Evolutionary conservation across 1,139 yeast genomes (phyloP), one percentile per base, ranked within the genome.

Genomic region (Magnusiomyces sp.): DNA sequence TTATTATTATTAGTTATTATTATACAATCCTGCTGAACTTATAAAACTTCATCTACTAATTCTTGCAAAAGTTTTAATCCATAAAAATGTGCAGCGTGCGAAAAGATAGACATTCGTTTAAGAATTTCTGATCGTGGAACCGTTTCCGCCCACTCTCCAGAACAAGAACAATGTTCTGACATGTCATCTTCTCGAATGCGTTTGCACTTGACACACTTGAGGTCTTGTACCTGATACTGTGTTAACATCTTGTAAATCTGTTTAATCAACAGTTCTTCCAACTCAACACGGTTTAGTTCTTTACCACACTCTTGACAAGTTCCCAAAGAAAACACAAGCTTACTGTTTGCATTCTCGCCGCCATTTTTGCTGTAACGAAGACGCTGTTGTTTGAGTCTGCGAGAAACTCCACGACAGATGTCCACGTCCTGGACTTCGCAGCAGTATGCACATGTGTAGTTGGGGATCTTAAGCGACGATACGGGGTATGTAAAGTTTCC

Each of bases 401-500:
- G 29, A 82, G 46, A 43, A 2, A 43, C 46, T 2, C 46, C 88
- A 42, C 82, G 79, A 65, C 97, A 92, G 48, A 90, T 71, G 67
- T 92, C 97, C 46, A 92, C 71, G 58, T 87, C 95, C 40, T 82
- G 72, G 36, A 82, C 77, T 57, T 71, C 76, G 56, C 81, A 82
- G 68, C 99, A 94, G 59, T 83, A 76, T 53, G 79, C 85, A 70
- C 98, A 92, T 13, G 85, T 72, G 3, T 88, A 75, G 48, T 82
- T 82, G 2, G 84, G 77, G 2, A 92, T 66, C 40, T 74, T 70
- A 55, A 92, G 71, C 0, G 87, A 76, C 0, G 84, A 73, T 51
- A 94, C 77, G 9, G 97, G 97, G 60, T 88, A 80, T 40, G 65
- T 66, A 66, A 90, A 90, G n/a, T 71, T 71, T 1, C 94, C 89